Evolutionary conservation across 1,284 basidiomycete species (phyloP), one percentile per base, ranked within the genome.

Genomic region (Coniferiporia sulphurascens): DNA sequence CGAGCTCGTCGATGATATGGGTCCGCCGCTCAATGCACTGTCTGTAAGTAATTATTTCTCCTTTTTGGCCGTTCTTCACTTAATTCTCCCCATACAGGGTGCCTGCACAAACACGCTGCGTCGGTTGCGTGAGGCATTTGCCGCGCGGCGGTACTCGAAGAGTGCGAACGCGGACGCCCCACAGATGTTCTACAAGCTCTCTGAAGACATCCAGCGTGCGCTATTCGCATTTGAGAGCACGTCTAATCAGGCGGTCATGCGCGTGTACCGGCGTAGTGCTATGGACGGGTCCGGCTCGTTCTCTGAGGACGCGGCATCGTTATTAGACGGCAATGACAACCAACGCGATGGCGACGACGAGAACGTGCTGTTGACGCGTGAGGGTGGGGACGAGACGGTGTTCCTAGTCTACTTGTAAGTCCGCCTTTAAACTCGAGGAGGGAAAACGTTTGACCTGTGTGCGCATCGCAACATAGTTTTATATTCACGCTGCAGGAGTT

Each of bases 401-500:
- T 95, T 96, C 69, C 72, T 94, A 22, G 87, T 95, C 4, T 96
- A 95, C 70, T 95, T 93, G 93, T 94, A 64, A 69, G 91, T 79
- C 12, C 17, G 49, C 35, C 44, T 12, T 43, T 19, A 8, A 15
- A 19, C n/a, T 10, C 10, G 9, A 12, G 5, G 17, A 48, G 19
- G 17, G 21, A 56, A 38, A 41, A 32, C 46, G 17, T 32, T 52
- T 65, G 36, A 65, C 43, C 3, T 8, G 12, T 15, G 17, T 46
- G 13, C 19, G 12, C 17, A 46, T 46, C 8, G 15, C 44, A n/a
- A 41, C 17, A 10, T 63, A 95, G 93, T 74, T 95, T 94, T 73
- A 89, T 95, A 61, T 97, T 96, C 72, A 95, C 93, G 0, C 72
- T 96, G 48, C 93, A 97, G 72, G 95, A 97, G 69, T 96, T 96